phyloP scores from a whole-genome alignment of 2,329 filamentous ascomycete species.

The Diaporthe destruens region DNA sequence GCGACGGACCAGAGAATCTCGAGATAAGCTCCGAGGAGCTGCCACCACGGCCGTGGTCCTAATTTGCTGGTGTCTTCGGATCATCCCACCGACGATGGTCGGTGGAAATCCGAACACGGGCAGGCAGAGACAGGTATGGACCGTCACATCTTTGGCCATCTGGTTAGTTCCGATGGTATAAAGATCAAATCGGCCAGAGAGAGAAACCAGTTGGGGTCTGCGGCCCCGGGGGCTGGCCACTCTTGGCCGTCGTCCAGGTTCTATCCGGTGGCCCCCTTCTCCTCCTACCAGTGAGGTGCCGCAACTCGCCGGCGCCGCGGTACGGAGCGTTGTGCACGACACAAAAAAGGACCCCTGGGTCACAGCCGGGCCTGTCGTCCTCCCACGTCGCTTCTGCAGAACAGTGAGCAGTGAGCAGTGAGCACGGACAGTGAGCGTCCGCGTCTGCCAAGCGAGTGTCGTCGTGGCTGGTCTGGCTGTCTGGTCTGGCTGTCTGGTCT shows the following conservation, averaged over 20 bases:
- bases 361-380: constrained; percentile 9
- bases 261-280: constrained; percentile 6
- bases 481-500: too few species aligned
- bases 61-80: constrained; percentile 26
- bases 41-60: constrained; percentile 2
- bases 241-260: constrained; percentile 2
- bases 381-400: constrained; percentile 16
- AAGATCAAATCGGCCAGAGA: constrained; percentile 5
- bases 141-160: constrained; percentile 17
- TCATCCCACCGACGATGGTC: constrained; percentile 20
- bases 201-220: constrained; percentile 1
- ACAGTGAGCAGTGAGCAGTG: constrained; percentile 34
- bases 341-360: not conserved
- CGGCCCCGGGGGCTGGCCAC: constrained; percentile 8
- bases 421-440: constrained; percentile 28
- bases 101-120: not conserved
- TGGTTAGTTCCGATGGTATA: constrained; percentile 6
- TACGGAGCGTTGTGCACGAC: constrained; percentile 5
- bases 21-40: constrained; percentile 23
- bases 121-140: not conserved
- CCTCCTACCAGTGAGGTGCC: constrained; percentile 12
- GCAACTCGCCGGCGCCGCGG: constrained; percentile 10
- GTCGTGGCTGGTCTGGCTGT: constrained; percentile 1
- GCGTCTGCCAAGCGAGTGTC: constrained; percentile 9
- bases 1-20: constrained; percentile 18